phyloP scores from a whole-genome alignment of 441 rosid species.

The Pelargonium myrrhifolium region DNA sequence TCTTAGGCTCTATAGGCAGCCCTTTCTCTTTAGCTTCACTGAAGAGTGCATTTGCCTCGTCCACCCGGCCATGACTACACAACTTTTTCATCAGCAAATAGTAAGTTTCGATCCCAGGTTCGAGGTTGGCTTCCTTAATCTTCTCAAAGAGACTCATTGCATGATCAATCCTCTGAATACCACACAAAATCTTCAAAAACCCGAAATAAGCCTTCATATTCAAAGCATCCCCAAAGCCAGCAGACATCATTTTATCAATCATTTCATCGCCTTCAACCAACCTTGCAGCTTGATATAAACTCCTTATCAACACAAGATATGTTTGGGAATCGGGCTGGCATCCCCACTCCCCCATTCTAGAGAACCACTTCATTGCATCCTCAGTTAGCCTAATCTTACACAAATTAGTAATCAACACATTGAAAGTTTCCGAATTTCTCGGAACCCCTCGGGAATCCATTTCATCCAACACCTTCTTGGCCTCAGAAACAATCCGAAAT shows the following conservation, averaged over 20 bases:
- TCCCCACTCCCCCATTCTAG: slow-evolving; percentile 81
- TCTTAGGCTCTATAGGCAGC: slow-evolving; percentile 54
- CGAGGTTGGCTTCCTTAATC: slow-evolving; percentile 69
- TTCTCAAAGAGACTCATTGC: slow-evolving; percentile 68
- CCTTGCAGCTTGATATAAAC: slow-evolving; percentile 84
- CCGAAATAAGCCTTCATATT: slow-evolving; percentile 58
- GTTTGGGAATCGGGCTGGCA: slow-evolving; percentile 62
- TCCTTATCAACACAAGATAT: slow-evolving; percentile 53
- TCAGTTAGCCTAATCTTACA: slow-evolving; percentile 78
- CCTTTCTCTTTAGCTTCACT: slow-evolving; percentile 60
- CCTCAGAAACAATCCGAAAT: slow-evolving; percentile 51
- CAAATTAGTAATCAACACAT: slow-evolving; percentile 58
- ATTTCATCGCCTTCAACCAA: slow-evolving; percentile 85
- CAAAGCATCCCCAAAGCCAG: slow-evolving; percentile 43
- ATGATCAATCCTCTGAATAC: slow-evolving; percentile 91
- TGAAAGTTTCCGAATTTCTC: slow-evolving; percentile 71
- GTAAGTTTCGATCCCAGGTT: slow-evolving; percentile 67
- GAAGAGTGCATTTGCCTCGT: slow-evolving; percentile 63
- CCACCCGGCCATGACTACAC: slow-evolving; percentile 57
- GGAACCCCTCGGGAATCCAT: slow-evolving; percentile 87
- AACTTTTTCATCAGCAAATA: slow-evolving; percentile 74
- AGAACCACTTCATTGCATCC: slow-evolving; percentile 68
- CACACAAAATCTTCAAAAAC: slow-evolving; percentile 70
- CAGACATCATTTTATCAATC: slow-evolving; percentile 84
- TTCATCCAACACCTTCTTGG: slow-evolving; percentile 66